Conservation (phyloP, 495 filamentous ascomycete species). For the Chaetomium tenue region DNA sequence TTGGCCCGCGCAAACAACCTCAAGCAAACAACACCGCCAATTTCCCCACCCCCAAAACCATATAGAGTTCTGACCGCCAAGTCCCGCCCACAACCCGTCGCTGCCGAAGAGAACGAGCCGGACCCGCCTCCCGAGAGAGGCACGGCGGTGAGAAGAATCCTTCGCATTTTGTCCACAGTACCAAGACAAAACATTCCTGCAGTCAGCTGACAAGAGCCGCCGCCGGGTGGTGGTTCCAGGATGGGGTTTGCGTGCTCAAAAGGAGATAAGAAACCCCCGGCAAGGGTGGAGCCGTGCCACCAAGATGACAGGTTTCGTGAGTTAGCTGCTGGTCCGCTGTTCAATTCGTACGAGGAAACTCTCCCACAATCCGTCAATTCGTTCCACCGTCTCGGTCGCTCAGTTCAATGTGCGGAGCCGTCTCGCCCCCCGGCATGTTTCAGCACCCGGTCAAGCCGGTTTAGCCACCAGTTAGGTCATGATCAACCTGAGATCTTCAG, state of each 20-base stretch:
- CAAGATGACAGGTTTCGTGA: not conserved
- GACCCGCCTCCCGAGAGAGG: too few relatives aligned
- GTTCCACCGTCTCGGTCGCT: not conserved
- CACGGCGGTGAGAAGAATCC: too few relatives aligned
- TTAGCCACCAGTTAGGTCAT: not conserved
- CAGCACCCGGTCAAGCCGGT: not conserved
- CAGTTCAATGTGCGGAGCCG: conserved; percentile 1
- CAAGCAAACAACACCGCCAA: too few relatives aligned
- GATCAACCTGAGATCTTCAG: conserved; percentile 13
- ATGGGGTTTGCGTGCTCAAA: not conserved
- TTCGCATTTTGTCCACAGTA: not conserved
- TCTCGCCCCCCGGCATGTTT: not conserved
- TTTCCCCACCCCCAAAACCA: too few relatives aligned
- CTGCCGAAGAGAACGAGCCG: too few relatives aligned
- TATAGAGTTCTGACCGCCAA: not conserved
- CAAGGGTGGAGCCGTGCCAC: not conserved
- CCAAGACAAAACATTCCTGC: not conserved
- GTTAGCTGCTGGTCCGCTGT: not conserved
- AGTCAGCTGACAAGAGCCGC: not conserved
- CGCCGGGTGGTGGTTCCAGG: too few relatives aligned
- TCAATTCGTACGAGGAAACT: too few relatives aligned
- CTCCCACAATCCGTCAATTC: too few relatives aligned
- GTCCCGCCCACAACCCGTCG: not conserved
- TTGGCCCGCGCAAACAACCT: too few relatives aligned
- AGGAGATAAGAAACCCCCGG: not conserved